Base-by-base conservation (phyloP, 306 rosid species). In the Benincasa hispida region DNA sequence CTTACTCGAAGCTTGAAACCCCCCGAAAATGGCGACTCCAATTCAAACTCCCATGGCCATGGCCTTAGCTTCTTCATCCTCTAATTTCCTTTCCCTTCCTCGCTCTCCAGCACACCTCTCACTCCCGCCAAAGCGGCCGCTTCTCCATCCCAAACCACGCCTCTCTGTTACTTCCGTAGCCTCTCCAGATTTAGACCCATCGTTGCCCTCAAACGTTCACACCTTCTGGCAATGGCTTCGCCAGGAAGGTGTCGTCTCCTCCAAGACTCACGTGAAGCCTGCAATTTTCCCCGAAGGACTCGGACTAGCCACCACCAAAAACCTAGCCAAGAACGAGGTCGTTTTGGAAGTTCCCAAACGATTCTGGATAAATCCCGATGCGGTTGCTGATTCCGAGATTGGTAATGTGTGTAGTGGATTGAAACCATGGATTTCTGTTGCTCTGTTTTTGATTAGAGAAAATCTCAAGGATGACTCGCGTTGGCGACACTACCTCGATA, bases 291-390 rank as follows among this genome's bases (percentile, higher is more conserved):
- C 86, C 57, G 95, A 94, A 84, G 98, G 97, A 51, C 67, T 94
- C 18, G 98, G 97, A 6, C 80, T 94, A 5, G 82, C 89, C 30
- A 92, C 98, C 4, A 81, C 75, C 78, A 85, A 77, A 56, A 89
- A 94, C 78, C 85, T 94, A 13, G 74, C 88, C 6, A 79, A 89
- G 76, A 91, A 91, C 83, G 92, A 91, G 76, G 97, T 91, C 51
- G 92, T 94, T 76, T 79, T 94, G 85, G 93, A 94, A 91, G 93
- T 94, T 0, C 98, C 98, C 1, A 91, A 89, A 86, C 87, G 96
- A 79, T 77, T 94, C 0, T 94, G 98, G 98, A 91, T 94, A 28
- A 91, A 91, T 83, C 98, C 97, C 2, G 98, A 91, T 78, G 89
- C 96, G 5, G 97, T 94, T 19, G 88, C 91, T 6, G 88, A 88